These are phyloP conservation scores for Candida palmyrensis DNA, from an alignment of 805 yeast species.

Conservation along the genomic window DNA sequence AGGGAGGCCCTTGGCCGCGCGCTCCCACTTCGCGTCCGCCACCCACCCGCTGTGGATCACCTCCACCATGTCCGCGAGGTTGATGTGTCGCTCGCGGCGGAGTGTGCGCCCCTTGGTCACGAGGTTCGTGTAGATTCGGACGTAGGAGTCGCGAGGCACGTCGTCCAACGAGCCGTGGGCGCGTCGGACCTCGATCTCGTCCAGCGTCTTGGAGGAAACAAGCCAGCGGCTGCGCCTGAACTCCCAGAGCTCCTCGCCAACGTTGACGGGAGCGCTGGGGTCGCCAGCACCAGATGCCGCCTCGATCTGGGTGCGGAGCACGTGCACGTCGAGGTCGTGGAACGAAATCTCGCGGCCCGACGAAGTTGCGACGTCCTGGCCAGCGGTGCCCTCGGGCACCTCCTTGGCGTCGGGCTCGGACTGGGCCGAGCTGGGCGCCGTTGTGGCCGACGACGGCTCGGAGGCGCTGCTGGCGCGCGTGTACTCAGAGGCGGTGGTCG, in stretches of 20 bases:
- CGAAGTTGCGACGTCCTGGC: neutral
- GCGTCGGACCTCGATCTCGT: slow-evolving; percentile 9
- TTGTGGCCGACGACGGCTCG: too few species aligned
- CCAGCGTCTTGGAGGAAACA: slow-evolving; percentile 17
- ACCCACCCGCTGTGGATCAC: slow-evolving; percentile 85
- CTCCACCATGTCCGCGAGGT: slow-evolving; percentile 64
- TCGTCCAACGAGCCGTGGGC: slow-evolving; percentile 19
- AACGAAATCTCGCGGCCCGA: slow-evolving; percentile 7
- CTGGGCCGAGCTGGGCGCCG: too few species aligned
- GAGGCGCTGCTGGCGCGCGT: too few species aligned
- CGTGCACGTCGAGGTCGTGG: slow-evolving; percentile 22
- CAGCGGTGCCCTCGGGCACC: neutral
- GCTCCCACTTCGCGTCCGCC: slow-evolving; percentile 69
- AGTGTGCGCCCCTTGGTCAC: slow-evolving; percentile 67
- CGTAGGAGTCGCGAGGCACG: slow-evolving; percentile 47
- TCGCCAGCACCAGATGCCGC: too few species aligned
- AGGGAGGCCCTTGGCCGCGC: slow-evolving; percentile 38
- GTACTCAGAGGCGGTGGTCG: too few species aligned
- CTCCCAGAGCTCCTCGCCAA: slow-evolving; percentile 67
- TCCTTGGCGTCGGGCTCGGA: neutral
- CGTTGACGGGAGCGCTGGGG: slow-evolving; percentile 13
- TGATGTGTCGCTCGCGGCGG: slow-evolving; percentile 55
- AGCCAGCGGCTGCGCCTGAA: slow-evolving; percentile 67
- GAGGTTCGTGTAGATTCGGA: slow-evolving; percentile 61
- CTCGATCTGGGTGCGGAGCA: too few species aligned